Evolutionary conservation across 805 yeast genomes (phyloP), one percentile per base, ranked within the genome.

Genomic region (Scheffersomyces lignosus): DNA sequence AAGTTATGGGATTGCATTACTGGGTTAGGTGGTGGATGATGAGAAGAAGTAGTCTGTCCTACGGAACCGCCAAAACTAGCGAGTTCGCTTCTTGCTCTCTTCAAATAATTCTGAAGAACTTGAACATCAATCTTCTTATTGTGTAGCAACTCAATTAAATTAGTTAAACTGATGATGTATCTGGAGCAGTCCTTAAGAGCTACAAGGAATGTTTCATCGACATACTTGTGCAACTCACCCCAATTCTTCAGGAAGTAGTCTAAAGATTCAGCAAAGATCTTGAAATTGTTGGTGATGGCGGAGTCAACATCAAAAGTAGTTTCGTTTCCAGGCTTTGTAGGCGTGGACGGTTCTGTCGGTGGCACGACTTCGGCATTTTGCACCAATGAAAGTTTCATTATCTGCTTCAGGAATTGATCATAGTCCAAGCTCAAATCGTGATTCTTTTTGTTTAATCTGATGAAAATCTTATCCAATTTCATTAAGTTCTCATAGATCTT

Each of bases 91-190:
- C 76, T 71, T 0, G 95, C 80, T 51, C 87, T 84, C 27, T 73
- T 71, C 38, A 89, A 66, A 62, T 91, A 91, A 37, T 85, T 95
- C 27, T 79, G 77, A 29, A 91, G 68, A 34, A 86, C 95, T 55
- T 93, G 97, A 52, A 83, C 82, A 58, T 91, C 99, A 18, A 91
- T 77, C 50, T 87, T 90, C 58, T 90, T 90, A 55, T 88, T 89
- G 53, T 91, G 98, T 47, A 91, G 88, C 38, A 86, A 72, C 54
- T 84, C 89, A 36, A 93, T 76, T 40, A 91, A 65, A 43, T 74
- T 78, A 51, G 71, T 63, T 31, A 70, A 55, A 20, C 66, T 58
- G 4, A 69, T 53, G 32, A 70, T 67, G 42, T 66, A 93, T 61
- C 87, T 90, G 44, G 91, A 88, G 62, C 93, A 73, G 60, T 93